A percentile compares a stretch with the other conserved stretches of the same genome.
Conservation (phyloP, 495 filamentous ascomycete species). For the Penicillium flavigenum region DNA sequence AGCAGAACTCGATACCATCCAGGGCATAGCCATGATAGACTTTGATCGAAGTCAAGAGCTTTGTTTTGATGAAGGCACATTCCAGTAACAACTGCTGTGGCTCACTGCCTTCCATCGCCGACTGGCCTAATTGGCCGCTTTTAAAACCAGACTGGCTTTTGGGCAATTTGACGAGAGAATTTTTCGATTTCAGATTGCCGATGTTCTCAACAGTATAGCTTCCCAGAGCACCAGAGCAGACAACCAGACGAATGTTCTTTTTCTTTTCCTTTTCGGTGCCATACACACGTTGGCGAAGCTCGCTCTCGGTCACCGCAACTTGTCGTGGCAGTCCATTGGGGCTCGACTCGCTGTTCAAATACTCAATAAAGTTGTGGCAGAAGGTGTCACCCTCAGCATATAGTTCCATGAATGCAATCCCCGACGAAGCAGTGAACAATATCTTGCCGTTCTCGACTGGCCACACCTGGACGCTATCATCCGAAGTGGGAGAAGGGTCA, state of each 20-base stretch:
- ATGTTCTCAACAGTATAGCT: slow-evolving; percentile 74
- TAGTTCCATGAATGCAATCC: slow-evolving; percentile 79
- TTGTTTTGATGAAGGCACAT: slow-evolving; percentile 63
- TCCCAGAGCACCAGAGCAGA: slow-evolving; percentile 74
- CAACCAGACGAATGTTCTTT: slow-evolving; percentile 64
- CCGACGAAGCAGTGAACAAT: slow-evolving; percentile 75
- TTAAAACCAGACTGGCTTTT: slow-evolving; percentile 72
- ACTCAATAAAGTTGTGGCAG: slow-evolving; percentile 79
- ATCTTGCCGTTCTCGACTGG: slow-evolving; percentile 78
- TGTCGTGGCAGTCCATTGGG: slow-evolving; percentile 64
- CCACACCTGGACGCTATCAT: slow-evolving; percentile 86
- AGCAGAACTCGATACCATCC: slow-evolving; percentile 89
- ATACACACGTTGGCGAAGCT: slow-evolving; percentile 65
- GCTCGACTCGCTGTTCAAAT: slow-evolving; percentile 58
- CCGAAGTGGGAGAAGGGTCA: slow-evolving; percentile 62
- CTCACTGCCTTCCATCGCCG: slow-evolving; percentile 67
- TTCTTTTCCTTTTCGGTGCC: slow-evolving; percentile 67
- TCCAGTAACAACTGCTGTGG: slow-evolving; percentile 74
- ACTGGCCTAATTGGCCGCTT: slow-evolving; percentile 73
- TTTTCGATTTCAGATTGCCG: slow-evolving; percentile 63
- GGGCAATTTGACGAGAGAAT: slow-evolving; percentile 68
- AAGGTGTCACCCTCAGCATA: slow-evolving; percentile 71
- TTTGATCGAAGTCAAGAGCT: slow-evolving; percentile 70
- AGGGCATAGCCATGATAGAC: slow-evolving; percentile 77
- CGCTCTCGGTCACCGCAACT: slow-evolving; percentile 68